These are phyloP conservation scores for Neonectria ditissima DNA, from an alignment of 2,329 filamentous ascomycete genomes.

Conservation along the genomic window DNA sequence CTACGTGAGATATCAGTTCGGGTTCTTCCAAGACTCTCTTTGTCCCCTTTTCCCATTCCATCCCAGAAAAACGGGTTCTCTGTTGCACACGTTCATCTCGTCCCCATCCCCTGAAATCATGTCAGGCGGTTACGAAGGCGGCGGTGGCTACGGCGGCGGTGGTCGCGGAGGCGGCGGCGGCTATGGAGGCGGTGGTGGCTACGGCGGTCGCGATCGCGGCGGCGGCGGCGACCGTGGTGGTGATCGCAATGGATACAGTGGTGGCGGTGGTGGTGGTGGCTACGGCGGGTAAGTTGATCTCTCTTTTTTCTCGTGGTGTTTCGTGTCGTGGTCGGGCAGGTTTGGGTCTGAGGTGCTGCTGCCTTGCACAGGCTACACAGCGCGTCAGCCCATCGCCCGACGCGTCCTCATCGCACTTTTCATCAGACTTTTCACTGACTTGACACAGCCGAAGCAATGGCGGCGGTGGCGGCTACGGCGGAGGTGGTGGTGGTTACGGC, in stretches of 20 bases:
- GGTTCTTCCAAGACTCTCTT: slow-evolving; percentile 39
- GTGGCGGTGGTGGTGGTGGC: slow-evolving; percentile 50
- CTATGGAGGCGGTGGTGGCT: slow-evolving; percentile 42
- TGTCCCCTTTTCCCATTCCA: slow-evolving; percentile 22
- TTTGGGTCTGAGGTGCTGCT: slow-evolving; percentile 26
- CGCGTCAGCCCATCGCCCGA: slow-evolving; percentile 25
- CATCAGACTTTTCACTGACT: slow-evolving; percentile 51
- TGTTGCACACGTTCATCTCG: slow-evolving; percentile 30
- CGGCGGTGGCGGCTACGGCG: slow-evolving; percentile 50
- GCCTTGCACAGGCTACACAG: slow-evolving; percentile 20
- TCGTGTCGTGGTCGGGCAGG: slow-evolving; percentile 5
- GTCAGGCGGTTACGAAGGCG: slow-evolving; percentile 56
- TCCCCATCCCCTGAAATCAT: slow-evolving; percentile 48
- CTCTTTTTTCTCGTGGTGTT: slow-evolving; percentile 26
- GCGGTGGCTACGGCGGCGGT: slow-evolving; percentile 39
- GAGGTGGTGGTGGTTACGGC: slow-evolving; percentile 55
- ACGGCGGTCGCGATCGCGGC: slow-evolving; percentile 47
- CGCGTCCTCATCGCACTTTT: slow-evolving; percentile 19
- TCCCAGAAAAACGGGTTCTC: slow-evolving; percentile 29
- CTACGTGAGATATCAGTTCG: slow-evolving; percentile 33
- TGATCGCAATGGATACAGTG: slow-evolving; percentile 55
- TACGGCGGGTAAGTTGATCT: slow-evolving; percentile 52
- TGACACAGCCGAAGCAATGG: slow-evolving; percentile 62
- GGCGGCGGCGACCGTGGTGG: slow-evolving; percentile 59
- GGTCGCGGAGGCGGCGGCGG: slow-evolving; percentile 48